Evolutionary conservation across 2,329 filamentous ascomycete species (phyloP).

Genomic region (Verticillium alfalfae): DNA sequence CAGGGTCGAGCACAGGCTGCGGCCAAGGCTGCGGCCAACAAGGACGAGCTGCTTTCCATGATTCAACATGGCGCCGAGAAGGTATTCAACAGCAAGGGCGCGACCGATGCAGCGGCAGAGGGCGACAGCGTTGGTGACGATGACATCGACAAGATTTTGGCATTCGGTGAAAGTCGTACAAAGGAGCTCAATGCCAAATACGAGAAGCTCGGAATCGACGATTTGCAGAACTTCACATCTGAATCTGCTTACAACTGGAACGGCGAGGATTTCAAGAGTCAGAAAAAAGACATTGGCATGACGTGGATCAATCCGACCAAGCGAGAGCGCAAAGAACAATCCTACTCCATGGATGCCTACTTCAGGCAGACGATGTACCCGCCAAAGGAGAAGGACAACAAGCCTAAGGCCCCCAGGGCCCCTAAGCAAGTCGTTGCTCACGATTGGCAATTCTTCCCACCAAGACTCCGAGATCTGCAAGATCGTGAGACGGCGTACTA

Average conservation of each 20-base stretch:
- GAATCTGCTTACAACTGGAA: slow-evolving; percentile 99
- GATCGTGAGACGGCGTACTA: slow-evolving; percentile 95
- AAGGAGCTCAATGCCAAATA: slow-evolving; percentile 89
- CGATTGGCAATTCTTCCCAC: slow-evolving; percentile 96
- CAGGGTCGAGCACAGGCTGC: slow-evolving; percentile 91
- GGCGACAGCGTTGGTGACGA: slow-evolving; percentile 69
- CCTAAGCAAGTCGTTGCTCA: slow-evolving; percentile 90
- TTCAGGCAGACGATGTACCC: slow-evolving; percentile 83
- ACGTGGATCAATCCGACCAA: slow-evolving; percentile 98
- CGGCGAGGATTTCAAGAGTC: slow-evolving; percentile 86
- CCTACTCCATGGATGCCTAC: slow-evolving; percentile 98
- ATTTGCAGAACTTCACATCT: slow-evolving; percentile 94
- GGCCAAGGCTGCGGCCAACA: slow-evolving; percentile 85
- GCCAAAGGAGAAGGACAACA: slow-evolving; percentile 77
- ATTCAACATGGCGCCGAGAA: slow-evolving; percentile 98
- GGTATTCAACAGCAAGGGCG: slow-evolving; percentile 73
- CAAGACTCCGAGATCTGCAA: slow-evolving; percentile 78
- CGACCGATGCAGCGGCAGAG: slow-evolving; percentile 54
- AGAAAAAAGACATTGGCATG: slow-evolving; percentile 87
- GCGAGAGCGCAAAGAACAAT: slow-evolving; percentile 95
- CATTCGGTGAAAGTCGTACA: slow-evolving; percentile 81
- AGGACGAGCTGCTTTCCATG: slow-evolving; percentile 95
- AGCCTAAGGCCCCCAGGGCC: slow-evolving; percentile 91
- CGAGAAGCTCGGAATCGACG: slow-evolving; percentile 93
- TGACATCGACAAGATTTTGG: slow-evolving; percentile 84